phyloP scores from a whole-genome alignment of 805 yeast species.

The Metschnikowia rubicola region DNA sequence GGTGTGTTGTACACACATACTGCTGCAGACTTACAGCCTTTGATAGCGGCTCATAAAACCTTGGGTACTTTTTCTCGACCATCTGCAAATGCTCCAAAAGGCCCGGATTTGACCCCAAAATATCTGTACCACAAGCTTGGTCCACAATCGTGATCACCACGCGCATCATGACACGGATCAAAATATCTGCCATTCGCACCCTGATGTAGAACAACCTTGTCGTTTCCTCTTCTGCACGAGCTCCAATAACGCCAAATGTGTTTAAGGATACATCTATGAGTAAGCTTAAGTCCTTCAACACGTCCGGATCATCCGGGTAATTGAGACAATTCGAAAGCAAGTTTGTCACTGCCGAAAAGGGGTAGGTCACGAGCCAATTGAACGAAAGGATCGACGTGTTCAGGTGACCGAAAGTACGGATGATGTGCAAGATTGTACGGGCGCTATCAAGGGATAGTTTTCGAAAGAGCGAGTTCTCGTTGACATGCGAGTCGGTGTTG shows the following conservation, averaged over 20 bases:
- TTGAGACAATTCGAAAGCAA: conserved; percentile 29
- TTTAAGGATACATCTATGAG: conserved; percentile 24
- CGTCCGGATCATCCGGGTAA: conserved; percentile 27
- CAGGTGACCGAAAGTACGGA: conserved; percentile 20
- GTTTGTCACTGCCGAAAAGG: conserved; percentile 31
- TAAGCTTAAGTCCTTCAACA: conserved; percentile 27
- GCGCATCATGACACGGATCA: conserved; percentile 22
- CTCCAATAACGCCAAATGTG: conserved; percentile 14
- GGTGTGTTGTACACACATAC: conserved; percentile 2
- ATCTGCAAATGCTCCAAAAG: conserved; percentile 18
- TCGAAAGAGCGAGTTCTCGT: conserved; percentile 22
- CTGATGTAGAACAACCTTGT: conserved; percentile 14
- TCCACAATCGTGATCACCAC: conserved; percentile 23
- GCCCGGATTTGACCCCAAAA: conserved; percentile 15
- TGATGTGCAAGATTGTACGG: conserved; percentile 32
- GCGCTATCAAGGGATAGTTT: conserved; percentile 33
- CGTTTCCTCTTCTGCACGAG: conserved; percentile 7
- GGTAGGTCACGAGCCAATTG: conserved; percentile 33
- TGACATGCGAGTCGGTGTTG: conserved; percentile 13
- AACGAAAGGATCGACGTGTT: conserved; percentile 22
- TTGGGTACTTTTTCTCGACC: conserved; percentile 19
- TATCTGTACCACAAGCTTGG: conserved; percentile 16
- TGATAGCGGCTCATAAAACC: conserved; percentile 9
- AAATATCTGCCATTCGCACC: conserved; percentile 18
- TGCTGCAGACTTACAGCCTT: neutral